A percentile compares a stretch with the other conserved stretches of the same genome.
phyloP scores from a whole-genome alignment of 257 asterid species.

The Primulina tabacum region DNA sequence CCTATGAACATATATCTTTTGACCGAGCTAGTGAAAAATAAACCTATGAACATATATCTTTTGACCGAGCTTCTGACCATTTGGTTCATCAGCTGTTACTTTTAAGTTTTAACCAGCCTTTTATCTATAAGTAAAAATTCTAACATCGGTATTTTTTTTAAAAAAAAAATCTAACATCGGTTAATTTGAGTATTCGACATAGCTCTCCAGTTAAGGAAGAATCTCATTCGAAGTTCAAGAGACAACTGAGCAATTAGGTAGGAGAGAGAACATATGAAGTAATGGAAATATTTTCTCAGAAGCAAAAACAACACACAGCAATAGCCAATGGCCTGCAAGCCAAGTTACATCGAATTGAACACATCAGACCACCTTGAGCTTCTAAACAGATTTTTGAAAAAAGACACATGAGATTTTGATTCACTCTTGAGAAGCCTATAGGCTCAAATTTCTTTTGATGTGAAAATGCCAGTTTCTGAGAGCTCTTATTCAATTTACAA shows the following conservation, averaged over 20 bases:
- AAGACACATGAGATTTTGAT: not conserved
- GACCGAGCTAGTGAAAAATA: not conserved
- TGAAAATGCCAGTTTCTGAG: not conserved
- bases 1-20: not conserved
- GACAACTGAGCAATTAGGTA: not conserved
- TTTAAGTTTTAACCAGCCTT: not conserved
- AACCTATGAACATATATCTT: not conserved
- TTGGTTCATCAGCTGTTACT: not conserved
- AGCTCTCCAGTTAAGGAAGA: not conserved
- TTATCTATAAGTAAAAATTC: not conserved
- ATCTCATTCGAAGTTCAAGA: not conserved
- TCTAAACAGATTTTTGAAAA: not conserved
- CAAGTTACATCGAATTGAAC: not conserved
- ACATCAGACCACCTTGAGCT: not conserved
- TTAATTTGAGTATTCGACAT: not conserved
- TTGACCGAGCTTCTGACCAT: not conserved
- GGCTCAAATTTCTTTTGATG: no score
- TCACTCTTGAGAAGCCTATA: not conserved
- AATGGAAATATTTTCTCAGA: not conserved
- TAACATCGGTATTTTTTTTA: not conserved
- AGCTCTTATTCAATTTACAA: constrained; percentile 8
- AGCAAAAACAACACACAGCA: not conserved
- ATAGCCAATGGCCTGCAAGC: not conserved
- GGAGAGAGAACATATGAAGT: not conserved
- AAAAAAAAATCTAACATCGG: not conserved